Base-by-base conservation (phyloP, 2,329 filamentous ascomycete species). In the Cladosporium sp. region DNA sequence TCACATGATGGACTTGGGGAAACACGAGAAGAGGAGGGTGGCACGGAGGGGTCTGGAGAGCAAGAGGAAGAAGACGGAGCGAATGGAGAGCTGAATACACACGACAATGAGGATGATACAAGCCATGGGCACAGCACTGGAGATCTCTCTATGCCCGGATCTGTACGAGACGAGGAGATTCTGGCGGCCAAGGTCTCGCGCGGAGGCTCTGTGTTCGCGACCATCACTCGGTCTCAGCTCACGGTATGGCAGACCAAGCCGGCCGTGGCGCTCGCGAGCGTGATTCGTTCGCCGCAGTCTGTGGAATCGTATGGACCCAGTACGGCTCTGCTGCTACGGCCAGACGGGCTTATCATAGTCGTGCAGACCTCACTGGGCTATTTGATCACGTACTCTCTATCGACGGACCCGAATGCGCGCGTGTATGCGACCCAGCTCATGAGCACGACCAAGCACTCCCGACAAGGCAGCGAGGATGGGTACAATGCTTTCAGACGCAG, bases 181-280 rank as follows among this genome's bases (percentile, higher is more conserved):
- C 80, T 92, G 67, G 91, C 91, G 7, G 82, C 97, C 63, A 88
- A 88, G 69, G 86, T 93, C 48, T 91, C 93, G 2, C 88, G 93
- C 53, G 89, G 86, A 64, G 93, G 93, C 48, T 90, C 93, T 73
- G 81, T 91, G 67, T 97, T 99, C 79, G 91, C 91, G 60, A 92
- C 92, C 56, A 92, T 97, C 74, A 97, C 94, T 0, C 82, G 86
- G 5, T 91, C 91, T 1, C 91, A 91, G 14, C 87, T 99, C 77
- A 92, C 91, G n/a, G 85, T 99, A 70, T 99, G 95, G 95, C 95
- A 99, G 80, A 94, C 92, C 64, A 77, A 97, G 91, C 95, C 95
- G 58, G 93, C 92, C 63, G 93, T 93, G 26, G 88, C 97, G 32
- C 86, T 98, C 62, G 93, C 93, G 66, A 87, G 93, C 28, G 89